Evolutionary conservation across 176 grass and related monocot genomes (phyloP).

Genomic region (Oryza officinalis): DNA sequence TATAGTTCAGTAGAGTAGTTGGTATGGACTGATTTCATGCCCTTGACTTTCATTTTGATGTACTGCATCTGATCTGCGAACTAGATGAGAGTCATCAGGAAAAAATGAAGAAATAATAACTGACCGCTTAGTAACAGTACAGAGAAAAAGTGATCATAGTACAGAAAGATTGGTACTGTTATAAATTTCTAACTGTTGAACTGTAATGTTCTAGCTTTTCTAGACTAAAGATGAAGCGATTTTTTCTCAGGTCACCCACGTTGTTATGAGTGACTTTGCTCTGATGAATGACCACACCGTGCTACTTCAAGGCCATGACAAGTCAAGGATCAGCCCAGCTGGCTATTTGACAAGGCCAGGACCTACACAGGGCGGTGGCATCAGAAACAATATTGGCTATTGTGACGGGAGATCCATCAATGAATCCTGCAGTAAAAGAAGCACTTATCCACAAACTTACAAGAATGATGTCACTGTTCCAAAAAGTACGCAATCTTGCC

Average conservation of each 20-base stretch:
- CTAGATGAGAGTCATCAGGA: background rate
- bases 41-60: background rate
- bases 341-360: background rate
- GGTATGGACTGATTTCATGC: background rate
- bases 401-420: background rate
- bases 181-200: background rate
- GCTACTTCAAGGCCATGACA: constrained; percentile 23
- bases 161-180: background rate
- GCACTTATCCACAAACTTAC: background rate
- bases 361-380: background rate
- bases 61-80: background rate
- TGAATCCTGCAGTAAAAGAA: background rate
- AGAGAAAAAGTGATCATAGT: background rate
- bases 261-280: background rate
- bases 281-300: background rate
- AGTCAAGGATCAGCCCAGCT: background rate
- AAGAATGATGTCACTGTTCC: background rate
- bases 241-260: constrained; percentile 7
- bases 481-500: background rate
- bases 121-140: too few relatives aligned
- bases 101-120: background rate
- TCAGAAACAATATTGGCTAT: background rate
- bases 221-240: background rate
- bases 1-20: background rate
- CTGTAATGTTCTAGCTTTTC: background rate